A percentile compares a stretch with the other conserved stretches of the same genome.
These are phyloP conservation scores for Letharia lupina DNA, from an alignment of 495 filamentous ascomycete species.

Conservation along the genomic window DNA sequence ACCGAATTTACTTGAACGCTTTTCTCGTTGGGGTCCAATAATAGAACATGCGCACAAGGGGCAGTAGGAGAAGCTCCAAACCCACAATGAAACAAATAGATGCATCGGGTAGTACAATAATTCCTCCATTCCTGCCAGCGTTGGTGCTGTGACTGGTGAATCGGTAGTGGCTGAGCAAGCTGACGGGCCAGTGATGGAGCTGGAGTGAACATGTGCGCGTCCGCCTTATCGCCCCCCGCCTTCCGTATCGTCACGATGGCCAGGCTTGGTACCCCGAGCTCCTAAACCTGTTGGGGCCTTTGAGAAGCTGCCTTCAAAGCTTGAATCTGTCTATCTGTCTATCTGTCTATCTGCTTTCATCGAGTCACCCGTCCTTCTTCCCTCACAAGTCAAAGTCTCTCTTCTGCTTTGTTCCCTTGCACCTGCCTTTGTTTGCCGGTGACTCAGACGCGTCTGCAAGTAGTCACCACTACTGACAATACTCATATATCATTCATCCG, in stretches of 20 bases:
- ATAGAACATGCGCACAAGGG: too few species aligned
- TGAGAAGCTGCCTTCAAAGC: neutral
- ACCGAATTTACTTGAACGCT: too few species aligned
- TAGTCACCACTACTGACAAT: neutral
- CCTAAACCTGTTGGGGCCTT: slow-evolving; percentile 15
- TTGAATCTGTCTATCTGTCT: neutral
- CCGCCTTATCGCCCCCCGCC: slow-evolving; percentile 13
- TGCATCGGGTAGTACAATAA: too few species aligned
- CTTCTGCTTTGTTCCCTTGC: slow-evolving; percentile 10
- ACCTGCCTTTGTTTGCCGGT: slow-evolving; percentile 14
- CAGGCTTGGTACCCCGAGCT: neutral
- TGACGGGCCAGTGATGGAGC: slow-evolving; percentile 1
- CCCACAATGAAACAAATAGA: too few species aligned
- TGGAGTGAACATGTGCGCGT: slow-evolving; percentile 15
- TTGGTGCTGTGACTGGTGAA: neutral
- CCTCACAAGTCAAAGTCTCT: slow-evolving; percentile 11
- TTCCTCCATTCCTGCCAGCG: too few species aligned
- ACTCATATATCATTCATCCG: slow-evolving; percentile 12
- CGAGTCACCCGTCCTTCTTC: slow-evolving; percentile 7
- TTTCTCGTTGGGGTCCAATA: too few species aligned
- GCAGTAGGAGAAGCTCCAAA: too few species aligned
- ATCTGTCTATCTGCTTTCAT: slow-evolving; percentile 8
- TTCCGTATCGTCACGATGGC: neutral
- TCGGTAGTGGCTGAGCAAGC: neutral
- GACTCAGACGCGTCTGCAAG: slow-evolving; percentile 20